Evolutionary conservation across 306 rosid species (phyloP).

Genomic region (Hylodesmum podocarpum): DNA sequence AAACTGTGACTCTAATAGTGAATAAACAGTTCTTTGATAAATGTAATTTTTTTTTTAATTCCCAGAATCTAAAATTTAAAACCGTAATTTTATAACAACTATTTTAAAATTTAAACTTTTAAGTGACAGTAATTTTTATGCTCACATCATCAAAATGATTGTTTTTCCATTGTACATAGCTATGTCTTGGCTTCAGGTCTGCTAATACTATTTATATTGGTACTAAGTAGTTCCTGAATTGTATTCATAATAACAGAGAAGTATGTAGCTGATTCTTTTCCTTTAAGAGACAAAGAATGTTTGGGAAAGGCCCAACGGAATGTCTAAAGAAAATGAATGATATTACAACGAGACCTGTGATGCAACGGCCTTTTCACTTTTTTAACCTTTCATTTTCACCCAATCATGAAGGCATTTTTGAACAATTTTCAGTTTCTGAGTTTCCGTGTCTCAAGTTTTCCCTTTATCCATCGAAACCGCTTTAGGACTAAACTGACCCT

Average conservation of each 20-base stretch:
- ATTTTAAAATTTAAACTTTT: neutral
- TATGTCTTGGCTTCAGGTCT: neutral
- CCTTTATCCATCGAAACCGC: conserved; percentile 65
- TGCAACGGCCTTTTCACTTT: conserved; percentile 25
- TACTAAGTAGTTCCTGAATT: neutral
- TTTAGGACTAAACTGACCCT: conserved; percentile 60
- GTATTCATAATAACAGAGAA: neutral
- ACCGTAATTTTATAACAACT: neutral
- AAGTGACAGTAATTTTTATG: neutral
- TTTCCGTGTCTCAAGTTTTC: conserved; percentile 57
- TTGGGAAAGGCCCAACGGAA: conserved; percentile 55
- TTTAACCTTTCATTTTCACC: conserved; percentile 64
- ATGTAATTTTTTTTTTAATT: too few relatives aligned
- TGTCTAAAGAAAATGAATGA: conserved; percentile 57
- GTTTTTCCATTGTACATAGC: neutral
- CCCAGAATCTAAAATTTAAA: too few relatives aligned
- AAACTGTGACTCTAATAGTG: too few relatives aligned
- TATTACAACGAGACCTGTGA: conserved; percentile 33
- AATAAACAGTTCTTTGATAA: too few relatives aligned
- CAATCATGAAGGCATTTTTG: conserved; percentile 68
- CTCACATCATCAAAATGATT: neutral
- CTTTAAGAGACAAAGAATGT: conserved; percentile 53
- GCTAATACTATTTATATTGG: neutral
- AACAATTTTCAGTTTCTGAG: conserved; percentile 46
- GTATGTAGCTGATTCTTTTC: conserved; percentile 22